A percentile compares a stretch with the other conserved stretches of the same genome.
phyloP scores from a whole-genome alignment of 371 early-diverging fungal genomes.

The Rhizomucor pusillus region DNA sequence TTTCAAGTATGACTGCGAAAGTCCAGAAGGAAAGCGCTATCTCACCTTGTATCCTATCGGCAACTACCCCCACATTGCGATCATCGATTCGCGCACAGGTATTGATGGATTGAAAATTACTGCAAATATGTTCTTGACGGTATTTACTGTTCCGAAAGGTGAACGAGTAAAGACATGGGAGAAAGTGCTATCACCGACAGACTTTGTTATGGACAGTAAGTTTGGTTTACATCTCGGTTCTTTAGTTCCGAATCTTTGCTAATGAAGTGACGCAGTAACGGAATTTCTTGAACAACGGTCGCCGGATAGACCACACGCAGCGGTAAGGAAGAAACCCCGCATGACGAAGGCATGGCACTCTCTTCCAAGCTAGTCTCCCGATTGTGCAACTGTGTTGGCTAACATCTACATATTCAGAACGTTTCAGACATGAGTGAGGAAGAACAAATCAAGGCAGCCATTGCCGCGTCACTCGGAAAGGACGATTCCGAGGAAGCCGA shows the following conservation, averaged over 20 bases:
- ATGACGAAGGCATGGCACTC: constrained; percentile 23
- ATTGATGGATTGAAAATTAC: constrained; percentile 21
- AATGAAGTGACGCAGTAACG: constrained; percentile 23
- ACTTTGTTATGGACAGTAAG: constrained; percentile 70
- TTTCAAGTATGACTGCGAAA: constrained; percentile 58
- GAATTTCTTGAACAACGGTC: constrained; percentile 46
- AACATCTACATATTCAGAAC: constrained; percentile 11
- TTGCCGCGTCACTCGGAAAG: constrained; percentile 66
- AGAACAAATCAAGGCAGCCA: constrained; percentile 82
- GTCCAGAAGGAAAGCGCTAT: constrained; percentile 73
- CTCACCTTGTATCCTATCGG: constrained; percentile 68
- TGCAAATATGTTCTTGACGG: not conserved
- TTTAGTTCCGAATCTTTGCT: too few species aligned
- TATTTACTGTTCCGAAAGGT: constrained; percentile 33
- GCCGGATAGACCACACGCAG: constrained; percentile 11
- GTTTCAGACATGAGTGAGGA: constrained; percentile 86
- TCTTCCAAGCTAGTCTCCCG: not conserved
- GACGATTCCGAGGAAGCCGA: constrained; percentile 26
- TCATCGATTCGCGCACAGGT: constrained; percentile 91
- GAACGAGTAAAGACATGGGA: constrained; percentile 73
- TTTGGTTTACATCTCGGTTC: not conserved
- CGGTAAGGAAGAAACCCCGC: constrained; percentile 21
- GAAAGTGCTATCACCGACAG: constrained; percentile 46
- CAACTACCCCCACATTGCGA: constrained; percentile 80
- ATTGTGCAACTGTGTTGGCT: not conserved